Evolutionary conservation across 352 stramenopile species (phyloP), one percentile per base, ranked within the genome.

Genomic region (Phytophthora multivora): DNA sequence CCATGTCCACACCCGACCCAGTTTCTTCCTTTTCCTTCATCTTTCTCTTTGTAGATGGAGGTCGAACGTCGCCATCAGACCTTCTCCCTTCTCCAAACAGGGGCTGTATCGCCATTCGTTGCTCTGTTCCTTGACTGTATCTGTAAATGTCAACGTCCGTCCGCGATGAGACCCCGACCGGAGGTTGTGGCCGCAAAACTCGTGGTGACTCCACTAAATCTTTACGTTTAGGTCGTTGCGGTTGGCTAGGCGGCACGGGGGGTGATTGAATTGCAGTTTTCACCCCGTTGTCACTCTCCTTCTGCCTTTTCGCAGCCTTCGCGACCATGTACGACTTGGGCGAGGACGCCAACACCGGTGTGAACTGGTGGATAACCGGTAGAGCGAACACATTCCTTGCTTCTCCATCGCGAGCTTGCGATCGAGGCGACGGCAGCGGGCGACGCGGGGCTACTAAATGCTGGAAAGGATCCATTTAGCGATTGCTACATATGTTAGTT

Each of bases 71-170:
- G 25, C 13, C 73, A 56, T 26, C 75, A 13, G 73, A 71, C 10
- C 78, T 78, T 30, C 71, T 75, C 2, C 77, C 71, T 42, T 89
- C 69, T 63, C 89, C 77, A 23, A 92, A 90, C 33, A 93, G 45
- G 8, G 85, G 85, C 4, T 80, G 75, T n/a, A 93, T 89, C 16
- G 73, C 59, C 74, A 93, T 86, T 30, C 83, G 73, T 46, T 85
- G 79, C 50, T 74, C 75, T 0, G 65, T 66, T 19, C 54, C 50
- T 33, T 91, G 80, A 21, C 51, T 87, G 41, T 90, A 91, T 18
- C 80, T 60, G 36, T 83, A 90, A 16, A 91, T 79, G 42, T 87
- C 73, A 25, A 87, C 73, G 18, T 88, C 80, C 0, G 69, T 71
- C 5, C 79, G 61, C 0, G 80, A 73, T 1, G 78, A 77, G 18